These are phyloP conservation scores for Coleophoma cylindrospora DNA, from an alignment of 2,329 filamentous ascomycete species.

Conservation along the genomic window DNA sequence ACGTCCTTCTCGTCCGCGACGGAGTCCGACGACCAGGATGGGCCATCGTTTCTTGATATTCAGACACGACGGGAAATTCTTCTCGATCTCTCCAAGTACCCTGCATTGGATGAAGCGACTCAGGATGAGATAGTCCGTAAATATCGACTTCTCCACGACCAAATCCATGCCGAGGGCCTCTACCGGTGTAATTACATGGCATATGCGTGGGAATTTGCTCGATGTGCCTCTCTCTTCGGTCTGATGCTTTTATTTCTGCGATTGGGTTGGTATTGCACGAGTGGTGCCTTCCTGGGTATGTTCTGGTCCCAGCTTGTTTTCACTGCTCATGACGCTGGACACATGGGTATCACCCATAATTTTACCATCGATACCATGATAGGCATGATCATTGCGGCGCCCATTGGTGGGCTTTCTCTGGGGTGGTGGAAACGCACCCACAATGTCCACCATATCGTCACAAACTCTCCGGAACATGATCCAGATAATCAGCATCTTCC, in stretches of 20 bases:
- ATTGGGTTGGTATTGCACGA: conserved; percentile 50
- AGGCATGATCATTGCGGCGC: conserved; percentile 58
- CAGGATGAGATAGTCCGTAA: conserved; percentile 50
- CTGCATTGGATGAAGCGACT: conserved; percentile 46
- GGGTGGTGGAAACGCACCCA: conserved; percentile 68
- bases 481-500: conserved; percentile 63
- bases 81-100: conserved; percentile 52
- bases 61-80: too few species aligned
- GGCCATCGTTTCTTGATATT: conserved; percentile 36
- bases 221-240: conserved; percentile 47
- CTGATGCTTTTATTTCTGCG: conserved; percentile 40
- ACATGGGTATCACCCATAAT: conserved; percentile 56
- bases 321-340: conserved; percentile 60
- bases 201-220: conserved; percentile 52
- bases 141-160: conserved; percentile 51
- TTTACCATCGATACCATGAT: conserved; percentile 55
- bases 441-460: conserved; percentile 64
- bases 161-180: conserved; percentile 47
- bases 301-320: conserved; percentile 71
- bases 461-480: conserved; percentile 55
- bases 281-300: conserved; percentile 52
- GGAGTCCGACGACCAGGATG: conserved; percentile 33
- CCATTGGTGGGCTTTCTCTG: conserved; percentile 60
- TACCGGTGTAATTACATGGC: conserved; percentile 54
- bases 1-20: conserved; percentile 12